phyloP scores from a whole-genome alignment of 495 filamentous ascomycete species.

The Trichocladium uniseriatum region DNA sequence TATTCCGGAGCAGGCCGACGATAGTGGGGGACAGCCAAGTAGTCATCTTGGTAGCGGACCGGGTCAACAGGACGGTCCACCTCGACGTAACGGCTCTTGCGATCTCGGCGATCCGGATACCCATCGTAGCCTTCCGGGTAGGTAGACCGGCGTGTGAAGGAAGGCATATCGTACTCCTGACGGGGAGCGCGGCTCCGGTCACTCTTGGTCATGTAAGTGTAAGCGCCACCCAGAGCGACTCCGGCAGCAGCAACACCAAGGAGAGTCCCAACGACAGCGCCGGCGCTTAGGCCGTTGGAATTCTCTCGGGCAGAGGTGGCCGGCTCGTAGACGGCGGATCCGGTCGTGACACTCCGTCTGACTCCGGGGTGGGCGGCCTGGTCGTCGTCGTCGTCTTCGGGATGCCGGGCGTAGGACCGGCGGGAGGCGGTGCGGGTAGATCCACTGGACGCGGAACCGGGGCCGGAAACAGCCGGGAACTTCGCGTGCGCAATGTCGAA shows the following conservation, averaged over 20 bases:
- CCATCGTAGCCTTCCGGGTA: constrained; percentile 31
- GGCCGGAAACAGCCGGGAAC: not conserved
- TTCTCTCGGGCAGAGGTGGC: constrained; percentile 27
- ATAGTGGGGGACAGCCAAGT: constrained; percentile 18
- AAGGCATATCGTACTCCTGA: constrained; percentile 29
- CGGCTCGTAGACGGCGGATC: constrained; percentile 26
- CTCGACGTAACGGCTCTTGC: constrained; percentile 28
- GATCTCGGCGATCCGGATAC: constrained; percentile 21
- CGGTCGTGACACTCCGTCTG: constrained; percentile 27
- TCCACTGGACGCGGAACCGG: constrained; percentile 18
- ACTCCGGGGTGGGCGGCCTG: constrained; percentile 20
- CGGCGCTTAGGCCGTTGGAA: constrained; percentile 30
- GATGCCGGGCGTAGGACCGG: constrained; percentile 10
- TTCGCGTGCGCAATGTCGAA: constrained; percentile 31
- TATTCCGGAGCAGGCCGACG: constrained; percentile 28
- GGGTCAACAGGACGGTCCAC: constrained; percentile 24
- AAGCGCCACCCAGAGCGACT: constrained; percentile 53
- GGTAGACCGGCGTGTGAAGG: constrained; percentile 30
- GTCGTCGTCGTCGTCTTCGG: constrained; percentile 12
- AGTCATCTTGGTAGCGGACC: constrained; percentile 24
- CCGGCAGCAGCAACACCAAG: constrained; percentile 64
- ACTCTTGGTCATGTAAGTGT: constrained; percentile 47
- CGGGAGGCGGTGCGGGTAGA: constrained; percentile 17
- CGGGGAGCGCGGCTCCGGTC: constrained; percentile 40
- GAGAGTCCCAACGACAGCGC: constrained; percentile 47